A percentile compares a stretch with the other conserved stretches of the same genome.
Conservation (phyloP, 306 rosid genomes). For the Quercus wislizeni region DNA sequence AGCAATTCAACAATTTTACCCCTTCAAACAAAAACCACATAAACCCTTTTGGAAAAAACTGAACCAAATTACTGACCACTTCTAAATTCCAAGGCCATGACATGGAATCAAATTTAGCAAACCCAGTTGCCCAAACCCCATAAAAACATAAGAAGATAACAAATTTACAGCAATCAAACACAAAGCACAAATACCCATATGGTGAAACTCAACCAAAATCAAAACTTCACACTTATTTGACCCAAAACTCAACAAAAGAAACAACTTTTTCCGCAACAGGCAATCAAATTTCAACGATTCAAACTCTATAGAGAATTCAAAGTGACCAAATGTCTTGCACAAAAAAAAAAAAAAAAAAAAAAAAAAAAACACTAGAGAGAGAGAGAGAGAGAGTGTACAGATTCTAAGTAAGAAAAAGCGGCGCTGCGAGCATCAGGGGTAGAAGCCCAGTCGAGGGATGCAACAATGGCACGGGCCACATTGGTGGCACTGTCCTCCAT, state of each 20-base stretch:
- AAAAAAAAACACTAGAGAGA: background rate
- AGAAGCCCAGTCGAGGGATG: constrained; percentile 81
- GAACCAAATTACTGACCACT: background rate
- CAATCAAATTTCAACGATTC: background rate
- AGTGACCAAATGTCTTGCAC: background rate
- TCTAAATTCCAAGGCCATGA: background rate
- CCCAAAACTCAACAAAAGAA: background rate
- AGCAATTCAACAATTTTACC: background rate
- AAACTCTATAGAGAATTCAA: background rate
- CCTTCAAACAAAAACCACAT: background rate
- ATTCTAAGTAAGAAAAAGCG: constrained; percentile 74
- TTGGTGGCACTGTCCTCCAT: constrained; percentile 66
- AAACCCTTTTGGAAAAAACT: background rate
- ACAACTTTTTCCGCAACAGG: background rate
- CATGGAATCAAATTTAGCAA: background rate
- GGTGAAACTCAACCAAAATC: background rate
- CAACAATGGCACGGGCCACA: constrained; percentile 84
- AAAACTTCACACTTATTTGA: background rate
- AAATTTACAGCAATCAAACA: background rate
- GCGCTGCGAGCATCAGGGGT: constrained; percentile 65
- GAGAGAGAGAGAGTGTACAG: constrained; percentile 40
- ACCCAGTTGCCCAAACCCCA: background rate
- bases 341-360: too few species aligned
- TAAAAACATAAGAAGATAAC: background rate
- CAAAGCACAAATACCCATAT: background rate